Percentiles rank a stretch among this genome's conserved stretches.
Evolutionary conservation across 2,329 filamentous ascomycete genomes (phyloP).

Genomic region (Aspergillus piperis): DNA sequence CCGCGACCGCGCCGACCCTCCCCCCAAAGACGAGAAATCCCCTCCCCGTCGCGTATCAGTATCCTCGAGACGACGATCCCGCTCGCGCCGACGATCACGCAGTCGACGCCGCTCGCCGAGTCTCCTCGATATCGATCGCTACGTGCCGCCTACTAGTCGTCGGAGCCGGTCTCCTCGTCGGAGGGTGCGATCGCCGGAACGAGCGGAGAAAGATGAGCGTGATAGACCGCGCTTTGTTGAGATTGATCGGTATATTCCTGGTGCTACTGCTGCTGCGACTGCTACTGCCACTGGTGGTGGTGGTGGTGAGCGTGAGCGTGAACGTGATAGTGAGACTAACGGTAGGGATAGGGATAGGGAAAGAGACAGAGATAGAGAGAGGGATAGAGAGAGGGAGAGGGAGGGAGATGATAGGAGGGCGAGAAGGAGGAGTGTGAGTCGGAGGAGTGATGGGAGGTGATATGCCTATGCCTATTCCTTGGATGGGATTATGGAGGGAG

Average conservation of each 20-base stretch:
- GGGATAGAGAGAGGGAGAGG: constrained; percentile 22
- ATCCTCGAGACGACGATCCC: constrained; percentile 31
- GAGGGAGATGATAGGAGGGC: constrained; percentile 26
- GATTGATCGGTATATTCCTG: constrained; percentile 50
- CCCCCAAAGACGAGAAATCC: constrained; percentile 20
- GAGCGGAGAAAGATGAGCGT: constrained; percentile 32
- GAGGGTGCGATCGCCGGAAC: constrained; percentile 40
- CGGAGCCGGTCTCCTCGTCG: constrained; percentile 45
- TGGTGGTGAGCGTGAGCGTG: constrained; percentile 23
- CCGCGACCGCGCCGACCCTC: constrained; percentile 3
- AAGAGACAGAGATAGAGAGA: constrained; percentile 15
- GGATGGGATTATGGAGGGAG: too few relatives aligned
- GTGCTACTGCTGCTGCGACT: constrained; percentile 31
- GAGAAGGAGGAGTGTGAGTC: constrained; percentile 22
- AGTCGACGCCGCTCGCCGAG: constrained; percentile 32
- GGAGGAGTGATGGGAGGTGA: neutral
- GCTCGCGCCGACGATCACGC: constrained; percentile 35
- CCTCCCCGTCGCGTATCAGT: constrained; percentile 18
- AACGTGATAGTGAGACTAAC: constrained; percentile 16
- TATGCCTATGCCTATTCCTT: too few relatives aligned
- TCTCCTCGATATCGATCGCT: constrained; percentile 46
- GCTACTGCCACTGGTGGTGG: constrained; percentile 30
- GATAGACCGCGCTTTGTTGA: constrained; percentile 35
- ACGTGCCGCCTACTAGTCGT: constrained; percentile 43
- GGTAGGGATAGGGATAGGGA: constrained; percentile 15